A percentile compares a stretch with the other conserved stretches of the same genome.
Evolutionary conservation across 1,139 yeast species (phyloP).

Genomic region (Yamadazyma friedrichii): DNA sequence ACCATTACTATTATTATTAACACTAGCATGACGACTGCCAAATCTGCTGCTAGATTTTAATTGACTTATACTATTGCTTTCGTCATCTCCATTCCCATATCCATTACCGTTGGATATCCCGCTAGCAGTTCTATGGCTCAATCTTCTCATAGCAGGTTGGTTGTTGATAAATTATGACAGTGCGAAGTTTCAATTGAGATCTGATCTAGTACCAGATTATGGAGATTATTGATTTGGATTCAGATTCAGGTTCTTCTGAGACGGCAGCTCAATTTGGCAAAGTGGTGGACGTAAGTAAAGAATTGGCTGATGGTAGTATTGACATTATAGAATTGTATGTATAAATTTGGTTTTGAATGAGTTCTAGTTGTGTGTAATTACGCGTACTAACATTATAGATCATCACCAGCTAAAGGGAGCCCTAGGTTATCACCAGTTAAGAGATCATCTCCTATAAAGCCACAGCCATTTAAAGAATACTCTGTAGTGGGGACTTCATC

Average conservation of each 20-base stretch:
- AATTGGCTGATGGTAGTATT: neutral
- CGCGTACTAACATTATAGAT: slow-evolving; percentile 1
- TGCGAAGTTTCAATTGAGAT: slow-evolving; percentile 4
- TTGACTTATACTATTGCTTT: neutral
- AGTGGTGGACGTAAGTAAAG: slow-evolving; percentile 1
- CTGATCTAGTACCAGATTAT: slow-evolving; percentile 1
- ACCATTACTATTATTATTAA: neutral
- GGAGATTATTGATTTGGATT: slow-evolving; percentile 8
- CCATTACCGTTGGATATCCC: slow-evolving; percentile 2
- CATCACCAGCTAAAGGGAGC: neutral
- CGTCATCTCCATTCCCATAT: slow-evolving; percentile 9
- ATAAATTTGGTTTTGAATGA: neutral
- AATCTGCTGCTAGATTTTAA: slow-evolving; percentile 1
- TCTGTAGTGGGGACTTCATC: too few species aligned
- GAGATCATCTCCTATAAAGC: neutral
- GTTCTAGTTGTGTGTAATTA: too few species aligned
- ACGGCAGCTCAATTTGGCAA: slow-evolving; percentile 1
- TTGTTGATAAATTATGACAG: neutral
- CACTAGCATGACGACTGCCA: slow-evolving; percentile 3
- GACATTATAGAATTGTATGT: slow-evolving; percentile 4
- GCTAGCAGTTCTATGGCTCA: slow-evolving; percentile 7
- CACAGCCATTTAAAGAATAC: too few species aligned
- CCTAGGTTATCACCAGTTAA: neutral
- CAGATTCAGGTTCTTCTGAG: neutral
- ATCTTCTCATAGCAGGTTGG: slow-evolving; percentile 7